A percentile compares a stretch with the other conserved stretches of the same genome.
Conservation (phyloP, 345 rosid species). For the Salix udensis region DNA sequence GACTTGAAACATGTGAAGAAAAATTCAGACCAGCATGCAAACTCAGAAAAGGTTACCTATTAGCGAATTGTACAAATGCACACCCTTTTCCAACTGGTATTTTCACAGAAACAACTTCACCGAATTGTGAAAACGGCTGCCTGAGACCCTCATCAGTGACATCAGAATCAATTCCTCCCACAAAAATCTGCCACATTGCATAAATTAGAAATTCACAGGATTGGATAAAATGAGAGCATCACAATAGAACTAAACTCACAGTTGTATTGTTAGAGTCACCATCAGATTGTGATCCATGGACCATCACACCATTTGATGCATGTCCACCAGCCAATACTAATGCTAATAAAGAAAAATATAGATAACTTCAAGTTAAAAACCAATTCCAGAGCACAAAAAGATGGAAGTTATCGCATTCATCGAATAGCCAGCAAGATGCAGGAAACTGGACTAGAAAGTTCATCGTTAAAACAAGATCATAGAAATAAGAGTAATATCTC, state of each 20-base stretch:
- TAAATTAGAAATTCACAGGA: conserved; percentile 14
- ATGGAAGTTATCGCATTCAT: neutral
- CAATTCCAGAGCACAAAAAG: conserved; percentile 11
- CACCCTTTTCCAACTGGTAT: conserved; percentile 95
- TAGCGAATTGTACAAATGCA: conserved; percentile 78
- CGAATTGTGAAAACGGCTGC: conserved; percentile 74
- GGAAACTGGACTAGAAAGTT: neutral
- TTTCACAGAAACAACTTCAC: conserved; percentile 88
- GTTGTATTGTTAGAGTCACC: conserved; percentile 75
- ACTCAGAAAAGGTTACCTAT: conserved; percentile 42
- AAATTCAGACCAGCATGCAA: neutral
- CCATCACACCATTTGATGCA: conserved; percentile 54
- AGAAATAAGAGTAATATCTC: neutral
- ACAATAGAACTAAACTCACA: conserved; percentile 47
- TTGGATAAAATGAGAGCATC: conserved; percentile 1
- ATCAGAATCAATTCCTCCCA: conserved; percentile 89
- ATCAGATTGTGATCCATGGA: conserved; percentile 62
- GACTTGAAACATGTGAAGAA: neutral
- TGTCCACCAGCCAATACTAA: conserved; percentile 80
- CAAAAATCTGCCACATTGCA: conserved; percentile 64
- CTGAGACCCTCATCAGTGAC: conserved; percentile 81
- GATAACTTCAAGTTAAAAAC: conserved; percentile 11
- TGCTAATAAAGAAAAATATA: conserved; percentile 42
- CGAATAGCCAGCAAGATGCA: neutral
- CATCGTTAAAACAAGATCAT: neutral